Percentiles rank a stretch among this genome's conserved stretches.
phyloP scores from a whole-genome alignment of 1,284 basidiomycete species.

The Ustilago sp. region DNA sequence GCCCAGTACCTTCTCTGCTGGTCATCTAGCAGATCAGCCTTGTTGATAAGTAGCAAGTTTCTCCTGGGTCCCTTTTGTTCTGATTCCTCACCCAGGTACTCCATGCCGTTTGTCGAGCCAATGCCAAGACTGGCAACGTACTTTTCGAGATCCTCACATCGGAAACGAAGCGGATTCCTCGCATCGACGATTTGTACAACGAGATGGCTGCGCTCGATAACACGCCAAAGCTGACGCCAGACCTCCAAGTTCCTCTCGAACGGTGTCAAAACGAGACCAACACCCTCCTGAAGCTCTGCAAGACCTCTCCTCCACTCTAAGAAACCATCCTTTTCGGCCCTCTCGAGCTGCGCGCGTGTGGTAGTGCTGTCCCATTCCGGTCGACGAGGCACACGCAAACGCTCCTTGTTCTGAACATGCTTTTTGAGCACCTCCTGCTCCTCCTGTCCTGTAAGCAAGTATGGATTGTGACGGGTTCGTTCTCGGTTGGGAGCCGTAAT shows the following conservation, averaged over 20 bases:
- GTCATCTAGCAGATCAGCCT: slow-evolving; percentile 89
- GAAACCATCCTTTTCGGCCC: slow-evolving; percentile 66
- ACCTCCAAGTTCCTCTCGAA: slow-evolving; percentile 69
- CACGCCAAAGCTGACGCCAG: slow-evolving; percentile 69
- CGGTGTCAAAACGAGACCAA: slow-evolving; percentile 68
- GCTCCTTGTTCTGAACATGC: slow-evolving; percentile 63
- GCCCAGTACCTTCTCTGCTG: slow-evolving; percentile 87
- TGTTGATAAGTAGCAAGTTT: slow-evolving; percentile 91
- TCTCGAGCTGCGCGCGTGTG: slow-evolving; percentile 65
- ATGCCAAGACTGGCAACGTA: slow-evolving; percentile 71
- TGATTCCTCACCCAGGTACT: slow-evolving; percentile 84
- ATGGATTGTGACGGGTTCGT: slow-evolving; percentile 77
- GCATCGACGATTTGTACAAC: slow-evolving; percentile 69
- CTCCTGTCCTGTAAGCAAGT: slow-evolving; percentile 85
- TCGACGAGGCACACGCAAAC: slow-evolving; percentile 63
- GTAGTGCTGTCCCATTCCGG: slow-evolving; percentile 65
- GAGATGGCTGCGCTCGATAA: slow-evolving; percentile 67
- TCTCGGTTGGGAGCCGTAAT: slow-evolving; percentile 75
- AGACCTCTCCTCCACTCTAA: slow-evolving; percentile 68
- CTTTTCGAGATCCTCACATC: slow-evolving; percentile 68
- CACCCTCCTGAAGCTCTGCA: slow-evolving; percentile 67
- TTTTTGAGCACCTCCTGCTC: slow-evolving; percentile 75
- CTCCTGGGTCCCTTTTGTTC: slow-evolving; percentile 75
- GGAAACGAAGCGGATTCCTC: slow-evolving; percentile 67
- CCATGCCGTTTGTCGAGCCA: slow-evolving; percentile 89